Evolutionary conservation across 345 rosid genomes (phyloP), one percentile per base, ranked within the genome.

Genomic region (Firmiana major): DNA sequence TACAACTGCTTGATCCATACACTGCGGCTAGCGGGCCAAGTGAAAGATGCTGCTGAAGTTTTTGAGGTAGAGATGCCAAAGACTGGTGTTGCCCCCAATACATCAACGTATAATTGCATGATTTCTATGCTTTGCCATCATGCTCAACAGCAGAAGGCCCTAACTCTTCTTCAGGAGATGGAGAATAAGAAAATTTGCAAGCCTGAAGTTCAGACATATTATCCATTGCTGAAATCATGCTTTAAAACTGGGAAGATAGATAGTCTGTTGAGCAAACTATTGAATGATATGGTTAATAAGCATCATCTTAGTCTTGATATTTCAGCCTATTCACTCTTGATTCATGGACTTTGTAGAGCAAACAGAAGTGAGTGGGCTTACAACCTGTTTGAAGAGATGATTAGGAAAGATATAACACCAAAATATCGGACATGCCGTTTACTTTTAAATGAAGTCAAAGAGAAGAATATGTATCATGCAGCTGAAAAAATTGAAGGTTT

Each of bases 81-180:
- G 28, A 78, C 31, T 48, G 85, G 88, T 38, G 81, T 88, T 64
- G n/a, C 54, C 13, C 81, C 83, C 0, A 86, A 82, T 69, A 80
- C 92, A 4, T 90, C 97, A 5, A 90, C 97, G 2, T 91, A 87
- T 79, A 90, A 94, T 84, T 79, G 93, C 10, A 85, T 93, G 95
- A 87, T 92, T 80, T 87, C 94, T 48, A 87, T 89, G 93, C 86
- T 88, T 38, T 94, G 97, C 73, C 86, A 84, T 77, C 87, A 85
- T 4, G 82, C 75, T 65, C 85, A 81, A 64, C 90, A 73, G 49
- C 71, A 81, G 1, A 83, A 79, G 78, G 98, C 88, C 1, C 68
- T 89, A 66, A 42, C 76, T 80, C 81, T 90, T 60, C 89, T 94
- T 21, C 60, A 64, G 68, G 85, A 89, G 45, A 87, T 94, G 89